These are phyloP conservation scores for Parastagonospora nodorum DNA, from an alignment of 2,329 filamentous ascomycete genomes.

Conservation along the genomic window DNA sequence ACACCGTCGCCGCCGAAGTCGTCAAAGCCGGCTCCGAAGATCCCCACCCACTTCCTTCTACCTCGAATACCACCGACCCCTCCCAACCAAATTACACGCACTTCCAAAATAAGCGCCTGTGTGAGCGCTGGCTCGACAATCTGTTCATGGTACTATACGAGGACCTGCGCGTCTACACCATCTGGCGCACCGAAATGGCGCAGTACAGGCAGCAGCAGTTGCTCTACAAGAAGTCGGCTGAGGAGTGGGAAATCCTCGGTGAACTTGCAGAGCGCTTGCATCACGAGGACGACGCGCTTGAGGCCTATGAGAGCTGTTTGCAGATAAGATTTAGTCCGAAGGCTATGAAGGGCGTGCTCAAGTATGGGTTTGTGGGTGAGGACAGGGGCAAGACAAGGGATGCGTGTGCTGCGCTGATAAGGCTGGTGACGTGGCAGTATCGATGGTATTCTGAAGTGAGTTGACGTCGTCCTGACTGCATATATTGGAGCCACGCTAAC, in stretches of 20 bases:
- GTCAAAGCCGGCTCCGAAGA: slow-evolving; percentile 77
- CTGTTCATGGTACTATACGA: slow-evolving; percentile 99
- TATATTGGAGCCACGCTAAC: slow-evolving; percentile 1
- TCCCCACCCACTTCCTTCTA: slow-evolving; percentile 21
- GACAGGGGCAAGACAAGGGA: slow-evolving; percentile 78
- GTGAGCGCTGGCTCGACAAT: slow-evolving; percentile 97
- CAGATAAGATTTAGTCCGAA: slow-evolving; percentile 90
- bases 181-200: slow-evolving; percentile 97
- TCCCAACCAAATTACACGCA: slow-evolving; percentile 77
- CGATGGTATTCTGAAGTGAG: slow-evolving; percentile 93
- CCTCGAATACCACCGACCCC: slow-evolving; percentile 55
- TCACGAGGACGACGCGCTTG: slow-evolving; percentile 86
- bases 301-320: slow-evolving; percentile 90
- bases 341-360: slow-evolving; percentile 83
- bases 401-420: slow-evolving; percentile 82
- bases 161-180: slow-evolving; percentile 96
- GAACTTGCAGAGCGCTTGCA: slow-evolving; percentile 91
- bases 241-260: slow-evolving; percentile 98
- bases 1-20: slow-evolving; percentile 76
- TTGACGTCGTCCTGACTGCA: not conserved
- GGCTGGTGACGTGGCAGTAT: slow-evolving; percentile 97
- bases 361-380: slow-evolving; percentile 65
- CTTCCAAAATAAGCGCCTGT: slow-evolving; percentile 95
- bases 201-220: slow-evolving; percentile 92
- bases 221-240: slow-evolving; percentile 93